These are phyloP conservation scores for Lecanicillium sp. DNA, from an alignment of 2,329 filamentous ascomycete genomes.

Conservation along the genomic window DNA sequence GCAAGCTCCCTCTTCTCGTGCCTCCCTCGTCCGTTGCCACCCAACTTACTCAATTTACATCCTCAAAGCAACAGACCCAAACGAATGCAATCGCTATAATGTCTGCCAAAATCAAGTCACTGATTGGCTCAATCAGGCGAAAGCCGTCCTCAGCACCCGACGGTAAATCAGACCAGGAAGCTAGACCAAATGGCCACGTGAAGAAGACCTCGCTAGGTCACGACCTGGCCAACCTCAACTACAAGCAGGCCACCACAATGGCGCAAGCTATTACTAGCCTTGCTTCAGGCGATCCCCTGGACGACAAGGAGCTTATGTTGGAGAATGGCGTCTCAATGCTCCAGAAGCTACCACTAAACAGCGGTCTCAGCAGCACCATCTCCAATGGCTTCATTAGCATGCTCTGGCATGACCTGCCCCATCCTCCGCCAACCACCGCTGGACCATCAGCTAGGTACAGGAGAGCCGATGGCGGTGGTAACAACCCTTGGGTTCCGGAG, in stretches of 20 bases:
- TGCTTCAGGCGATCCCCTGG: background rate
- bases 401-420: background rate
- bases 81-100: no score
- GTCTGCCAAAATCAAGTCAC: background rate
- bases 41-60: no score
- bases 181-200: background rate
- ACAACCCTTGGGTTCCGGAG: background rate
- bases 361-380: background rate
- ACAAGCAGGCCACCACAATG: background rate
- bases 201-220: background rate
- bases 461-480: background rate
- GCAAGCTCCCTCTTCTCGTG: no score
- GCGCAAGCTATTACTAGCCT: background rate
- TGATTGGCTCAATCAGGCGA: slow-evolving; percentile 2
- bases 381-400: background rate
- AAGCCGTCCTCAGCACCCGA: slow-evolving; percentile 1
- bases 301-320: background rate
- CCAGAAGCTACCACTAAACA: background rate
- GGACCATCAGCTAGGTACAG: background rate
- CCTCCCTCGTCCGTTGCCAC: no score
- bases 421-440: background rate
- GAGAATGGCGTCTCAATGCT: background rate
- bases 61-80: no score
- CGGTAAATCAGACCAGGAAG: slow-evolving; percentile 1
- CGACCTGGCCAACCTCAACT: background rate